Percentiles rank a stretch among this genome's conserved stretches.
These are phyloP conservation scores for Alternaria alternata DNA, from an alignment of 2,329 filamentous ascomycete species.

Conservation along the genomic window DNA sequence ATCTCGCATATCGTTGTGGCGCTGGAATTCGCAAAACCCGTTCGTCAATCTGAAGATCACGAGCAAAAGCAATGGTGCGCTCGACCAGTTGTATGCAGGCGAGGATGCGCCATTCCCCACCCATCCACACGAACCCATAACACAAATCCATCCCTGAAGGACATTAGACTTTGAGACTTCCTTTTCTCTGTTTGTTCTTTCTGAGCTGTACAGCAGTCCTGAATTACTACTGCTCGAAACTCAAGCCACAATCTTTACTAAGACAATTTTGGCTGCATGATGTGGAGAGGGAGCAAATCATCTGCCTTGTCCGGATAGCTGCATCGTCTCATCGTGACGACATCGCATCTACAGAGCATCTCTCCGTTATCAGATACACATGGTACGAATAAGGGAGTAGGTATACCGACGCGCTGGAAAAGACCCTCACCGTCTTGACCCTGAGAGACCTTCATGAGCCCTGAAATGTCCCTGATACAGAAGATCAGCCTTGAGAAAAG, in stretches of 20 bases:
- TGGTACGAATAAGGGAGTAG: background rate
- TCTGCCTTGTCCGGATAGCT: background rate
- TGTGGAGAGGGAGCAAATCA: background rate
- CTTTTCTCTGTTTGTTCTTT: conserved; percentile 5
- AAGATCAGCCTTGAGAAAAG: conserved; percentile 5
- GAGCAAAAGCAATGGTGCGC: conserved; percentile 12
- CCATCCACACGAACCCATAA: conserved; percentile 1
- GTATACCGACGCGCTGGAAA: background rate
- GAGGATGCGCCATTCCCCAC: conserved; percentile 1
- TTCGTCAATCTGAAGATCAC: conserved; percentile 9
- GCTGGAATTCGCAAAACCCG: conserved; percentile 5
- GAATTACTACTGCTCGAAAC: background rate
- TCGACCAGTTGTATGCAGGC: background rate
- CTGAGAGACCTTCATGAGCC: conserved; percentile 1
- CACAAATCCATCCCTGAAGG: conserved; percentile 1
- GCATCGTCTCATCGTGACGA: background rate
- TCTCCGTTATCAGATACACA: background rate
- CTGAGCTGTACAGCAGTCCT: background rate
- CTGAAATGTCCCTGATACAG: background rate
- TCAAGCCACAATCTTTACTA: conserved; percentile 2
- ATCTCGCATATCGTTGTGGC: conserved; percentile 2
- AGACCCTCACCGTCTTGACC: background rate
- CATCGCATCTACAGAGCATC: background rate
- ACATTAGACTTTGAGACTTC: background rate
- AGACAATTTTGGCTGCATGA: background rate